Percentiles rank a stretch among this genome's conserved stretches.
Evolutionary conservation across 2,329 filamentous ascomycete genomes (phyloP).

Genomic region (Chrysosporium queenslandicum): DNA sequence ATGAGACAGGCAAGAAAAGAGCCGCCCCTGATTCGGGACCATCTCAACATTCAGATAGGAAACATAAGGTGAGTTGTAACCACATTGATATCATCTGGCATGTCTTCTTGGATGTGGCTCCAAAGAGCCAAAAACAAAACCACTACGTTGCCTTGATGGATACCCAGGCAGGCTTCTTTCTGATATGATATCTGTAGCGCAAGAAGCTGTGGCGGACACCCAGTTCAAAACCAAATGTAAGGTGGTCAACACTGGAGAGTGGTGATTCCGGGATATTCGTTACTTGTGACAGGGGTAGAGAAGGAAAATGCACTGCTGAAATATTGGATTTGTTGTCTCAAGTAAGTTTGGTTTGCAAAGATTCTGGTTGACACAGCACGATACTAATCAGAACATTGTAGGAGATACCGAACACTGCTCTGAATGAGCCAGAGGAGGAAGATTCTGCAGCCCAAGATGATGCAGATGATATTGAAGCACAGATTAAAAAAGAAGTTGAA

Average conservation of each 20-base stretch:
- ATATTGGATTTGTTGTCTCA: slow-evolving; percentile 49
- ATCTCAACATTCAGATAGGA: slow-evolving; percentile 24
- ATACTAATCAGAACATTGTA: slow-evolving; percentile 7
- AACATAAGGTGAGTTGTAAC: slow-evolving; percentile 25
- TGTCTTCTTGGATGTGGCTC: neutral
- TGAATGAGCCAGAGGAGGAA: slow-evolving; percentile 13
- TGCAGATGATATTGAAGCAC: slow-evolving; percentile 50
- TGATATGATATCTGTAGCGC: slow-evolving; percentile 12
- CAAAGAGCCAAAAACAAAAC: neutral
- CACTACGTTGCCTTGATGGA: neutral
- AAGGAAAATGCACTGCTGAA: slow-evolving; percentile 50
- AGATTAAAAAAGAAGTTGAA: slow-evolving; percentile 50
- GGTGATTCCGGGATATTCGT: slow-evolving; percentile 55
- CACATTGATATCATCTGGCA: neutral
- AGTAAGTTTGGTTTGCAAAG: slow-evolving; percentile 29
- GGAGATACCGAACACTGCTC: slow-evolving; percentile 11
- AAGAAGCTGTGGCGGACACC: slow-evolving; percentile 25
- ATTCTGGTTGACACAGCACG: neutral
- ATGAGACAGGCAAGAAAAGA: slow-evolving; percentile 21
- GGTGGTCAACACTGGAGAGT: slow-evolving; percentile 27
- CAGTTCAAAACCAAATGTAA: slow-evolving; percentile 12
- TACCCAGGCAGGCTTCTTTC: slow-evolving; percentile 3
- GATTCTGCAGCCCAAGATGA: slow-evolving; percentile 24
- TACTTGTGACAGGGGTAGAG: slow-evolving; percentile 52
- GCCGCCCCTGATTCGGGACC: slow-evolving; percentile 24